Conservation (phyloP, 345 rosid genomes). For the Conringia planisiliqua region DNA sequence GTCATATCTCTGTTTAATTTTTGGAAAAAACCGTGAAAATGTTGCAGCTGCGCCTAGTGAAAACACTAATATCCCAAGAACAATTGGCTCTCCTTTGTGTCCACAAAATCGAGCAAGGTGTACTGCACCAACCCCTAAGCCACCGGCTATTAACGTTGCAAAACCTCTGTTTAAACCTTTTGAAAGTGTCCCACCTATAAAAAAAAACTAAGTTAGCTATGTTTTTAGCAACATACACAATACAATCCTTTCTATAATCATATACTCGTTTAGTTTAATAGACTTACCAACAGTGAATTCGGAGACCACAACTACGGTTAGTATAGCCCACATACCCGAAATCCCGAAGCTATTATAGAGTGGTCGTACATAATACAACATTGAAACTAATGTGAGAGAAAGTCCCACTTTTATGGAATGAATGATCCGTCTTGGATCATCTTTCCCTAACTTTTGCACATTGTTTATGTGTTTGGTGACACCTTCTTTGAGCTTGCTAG, state of each 20-base stretch:
- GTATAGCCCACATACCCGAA: conserved; percentile 85
- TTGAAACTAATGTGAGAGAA: conserved; percentile 70
- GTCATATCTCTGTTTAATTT: conserved; percentile 77
- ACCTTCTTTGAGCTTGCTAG: conserved; percentile 29
- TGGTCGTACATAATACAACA: conserved; percentile 62
- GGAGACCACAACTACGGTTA: conserved; percentile 72
- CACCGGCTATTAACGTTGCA: conserved; percentile 65
- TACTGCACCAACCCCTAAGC: conserved; percentile 60
- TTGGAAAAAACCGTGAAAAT: conserved; percentile 66
- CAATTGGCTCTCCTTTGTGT: conserved; percentile 53
- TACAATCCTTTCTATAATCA: neutral
- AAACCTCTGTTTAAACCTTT: conserved; percentile 64
- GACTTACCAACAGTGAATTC: conserved; percentile 79
- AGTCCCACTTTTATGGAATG: conserved; percentile 81
- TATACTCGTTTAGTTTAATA: neutral
- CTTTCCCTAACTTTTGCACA: conserved; percentile 47
- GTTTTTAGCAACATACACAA: neutral
- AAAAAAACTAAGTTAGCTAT: neutral
- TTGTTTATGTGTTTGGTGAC: conserved; percentile 26
- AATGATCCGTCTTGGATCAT: conserved; percentile 67
- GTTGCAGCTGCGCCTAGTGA: conserved; percentile 60
- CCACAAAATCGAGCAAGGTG: conserved; percentile 60
- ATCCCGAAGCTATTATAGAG: conserved; percentile 64
- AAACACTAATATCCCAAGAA: conserved; percentile 69
- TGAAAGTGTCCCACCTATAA: conserved; percentile 65